A percentile compares a stretch with the other conserved stretches of the same genome.
These are phyloP conservation scores for Suillus cothurnatus DNA, from an alignment of 768 basidiomycete species.

Conservation along the genomic window DNA sequence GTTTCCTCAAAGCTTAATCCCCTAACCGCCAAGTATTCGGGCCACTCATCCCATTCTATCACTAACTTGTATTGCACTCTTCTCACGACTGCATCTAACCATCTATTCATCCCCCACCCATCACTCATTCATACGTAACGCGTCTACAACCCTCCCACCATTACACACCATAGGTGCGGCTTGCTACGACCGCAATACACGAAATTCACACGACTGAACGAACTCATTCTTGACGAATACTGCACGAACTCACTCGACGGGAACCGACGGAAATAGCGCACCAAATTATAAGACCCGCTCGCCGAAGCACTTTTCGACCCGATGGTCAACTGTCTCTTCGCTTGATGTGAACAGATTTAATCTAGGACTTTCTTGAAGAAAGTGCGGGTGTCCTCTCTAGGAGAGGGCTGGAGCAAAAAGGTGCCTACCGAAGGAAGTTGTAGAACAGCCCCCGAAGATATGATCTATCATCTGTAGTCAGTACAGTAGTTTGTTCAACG, in stretches of 20 bases:
- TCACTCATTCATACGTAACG: conserved; percentile 17
- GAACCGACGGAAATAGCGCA: conserved; percentile 26
- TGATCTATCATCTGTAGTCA: conserved; percentile 24
- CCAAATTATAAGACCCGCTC: conserved; percentile 25
- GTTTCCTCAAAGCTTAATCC: conserved; percentile 25
- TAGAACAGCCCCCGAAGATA: conserved; percentile 32
- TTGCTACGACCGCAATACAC: conserved; percentile 35
- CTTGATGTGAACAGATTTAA: conserved; percentile 15
- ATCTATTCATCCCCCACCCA: conserved; percentile 26
- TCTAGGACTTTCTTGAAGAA: conserved; percentile 26
- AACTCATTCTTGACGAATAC: conserved; percentile 40
- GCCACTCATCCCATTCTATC: conserved; percentile 22
- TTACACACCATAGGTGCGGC: conserved; percentile 21
- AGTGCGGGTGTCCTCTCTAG: conserved; percentile 33
- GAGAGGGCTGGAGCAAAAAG: conserved; percentile 35
- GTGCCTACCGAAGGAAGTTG: conserved; percentile 23
- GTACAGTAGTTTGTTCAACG: conserved; percentile 20
- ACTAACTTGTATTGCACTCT: conserved; percentile 22
- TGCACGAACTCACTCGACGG: conserved; percentile 33
- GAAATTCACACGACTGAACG: conserved; percentile 32
- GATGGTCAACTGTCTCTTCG: conserved; percentile 16
- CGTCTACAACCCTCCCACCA: conserved; percentile 18
- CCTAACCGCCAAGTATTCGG: conserved; percentile 23
- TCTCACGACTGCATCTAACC: conserved; percentile 24
- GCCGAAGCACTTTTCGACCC: conserved; percentile 10